phyloP scores from a whole-genome alignment of 257 asterid species.

The Solanum infundibuliforme region DNA sequence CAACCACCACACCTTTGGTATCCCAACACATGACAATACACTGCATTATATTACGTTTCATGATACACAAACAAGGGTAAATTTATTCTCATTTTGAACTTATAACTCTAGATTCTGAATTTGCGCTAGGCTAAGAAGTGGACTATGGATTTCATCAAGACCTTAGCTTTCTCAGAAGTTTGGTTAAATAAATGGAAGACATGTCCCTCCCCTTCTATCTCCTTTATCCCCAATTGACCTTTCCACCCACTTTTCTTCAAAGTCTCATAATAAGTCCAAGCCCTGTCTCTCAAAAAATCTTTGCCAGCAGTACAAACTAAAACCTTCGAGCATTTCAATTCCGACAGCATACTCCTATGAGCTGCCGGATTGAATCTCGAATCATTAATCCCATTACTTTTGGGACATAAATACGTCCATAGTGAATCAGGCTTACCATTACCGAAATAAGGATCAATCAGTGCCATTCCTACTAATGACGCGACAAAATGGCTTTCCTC shows the following conservation, averaged over 20 bases:
- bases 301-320: constrained; percentile 41
- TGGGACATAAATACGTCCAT: constrained; percentile 25
- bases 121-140: constrained; percentile 1
- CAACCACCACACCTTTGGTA: background rate
- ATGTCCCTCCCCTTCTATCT: constrained; percentile 51
- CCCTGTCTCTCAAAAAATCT: constrained; percentile 43
- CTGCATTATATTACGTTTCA: background rate
- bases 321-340: constrained; percentile 45
- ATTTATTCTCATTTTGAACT: background rate
- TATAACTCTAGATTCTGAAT: background rate
- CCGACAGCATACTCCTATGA: constrained; percentile 29
- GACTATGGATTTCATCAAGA: constrained; percentile 22
- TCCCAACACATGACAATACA: background rate
- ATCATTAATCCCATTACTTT: constrained; percentile 26
- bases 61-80: too few relatives aligned
- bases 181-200: constrained; percentile 39
- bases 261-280: constrained; percentile 32
- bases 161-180: constrained; percentile 29
- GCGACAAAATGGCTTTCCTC: background rate
- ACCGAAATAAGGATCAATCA: constrained; percentile 67
- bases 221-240: constrained; percentile 47
- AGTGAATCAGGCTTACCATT: constrained; percentile 11
- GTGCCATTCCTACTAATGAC: constrained; percentile 29
- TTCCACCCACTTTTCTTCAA: constrained; percentile 62
- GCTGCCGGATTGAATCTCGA: constrained; percentile 56